Evolutionary conservation across 2,329 filamentous ascomycete species (phyloP).

Genomic region (Ophiostoma sp.): DNA sequence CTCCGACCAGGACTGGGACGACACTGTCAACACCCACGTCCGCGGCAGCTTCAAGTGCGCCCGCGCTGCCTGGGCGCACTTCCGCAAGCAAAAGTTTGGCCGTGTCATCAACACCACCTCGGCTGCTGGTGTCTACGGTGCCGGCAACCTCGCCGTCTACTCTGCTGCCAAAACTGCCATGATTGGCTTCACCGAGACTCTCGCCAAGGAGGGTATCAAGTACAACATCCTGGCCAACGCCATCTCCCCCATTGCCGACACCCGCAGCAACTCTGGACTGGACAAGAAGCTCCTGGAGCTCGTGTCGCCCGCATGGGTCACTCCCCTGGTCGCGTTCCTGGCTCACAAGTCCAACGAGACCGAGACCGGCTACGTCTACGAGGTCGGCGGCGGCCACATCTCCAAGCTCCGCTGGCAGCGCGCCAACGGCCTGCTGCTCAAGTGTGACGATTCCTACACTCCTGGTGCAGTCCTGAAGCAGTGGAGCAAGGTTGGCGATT

Average conservation of each 20-base stretch:
- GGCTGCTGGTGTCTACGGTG: constrained; percentile 91
- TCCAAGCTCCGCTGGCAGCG: constrained; percentile 96
- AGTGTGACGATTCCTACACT: constrained; percentile 82
- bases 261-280: constrained; percentile 89
- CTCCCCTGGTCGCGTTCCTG: constrained; percentile 83
- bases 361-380: constrained; percentile 87
- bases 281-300: constrained; percentile 78
- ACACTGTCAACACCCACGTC: constrained; percentile 88
- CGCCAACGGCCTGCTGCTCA: constrained; percentile 79
- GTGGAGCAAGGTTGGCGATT: constrained; percentile 85
- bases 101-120: constrained; percentile 95
- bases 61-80: constrained; percentile 91
- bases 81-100: constrained; percentile 98
- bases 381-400: constrained; percentile 85
- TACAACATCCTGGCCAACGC: constrained; percentile 97
- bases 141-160: constrained; percentile 94
- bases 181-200: constrained; percentile 95
- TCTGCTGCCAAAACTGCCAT: constrained; percentile 92
- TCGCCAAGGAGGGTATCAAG: constrained; percentile 94
- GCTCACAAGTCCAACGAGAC: constrained; percentile 76
- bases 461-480: constrained; percentile 81
- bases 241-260: constrained; percentile 91
- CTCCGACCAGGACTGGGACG: constrained; percentile 93
- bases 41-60: constrained; percentile 93
- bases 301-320: constrained; percentile 89